Percentiles rank a stretch among this genome's conserved stretches.
These are phyloP conservation scores for Aspergillus sp. DNA, from an alignment of 2,329 filamentous ascomycete genomes.

Conservation along the genomic window DNA sequence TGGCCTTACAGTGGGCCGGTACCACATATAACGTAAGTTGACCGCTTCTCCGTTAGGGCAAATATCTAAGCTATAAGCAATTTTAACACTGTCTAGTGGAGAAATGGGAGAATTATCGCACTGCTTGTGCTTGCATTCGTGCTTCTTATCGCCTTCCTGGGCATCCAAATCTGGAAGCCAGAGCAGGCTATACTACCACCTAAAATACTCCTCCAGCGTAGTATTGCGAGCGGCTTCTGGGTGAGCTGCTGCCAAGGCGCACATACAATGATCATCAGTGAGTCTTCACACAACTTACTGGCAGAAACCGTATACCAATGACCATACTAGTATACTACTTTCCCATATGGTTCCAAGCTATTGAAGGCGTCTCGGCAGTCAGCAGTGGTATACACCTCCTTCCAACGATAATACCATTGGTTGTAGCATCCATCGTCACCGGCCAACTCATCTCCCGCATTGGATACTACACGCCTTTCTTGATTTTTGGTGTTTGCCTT, in stretches of 20 bases:
- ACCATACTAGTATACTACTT: slow-evolving; percentile 37
- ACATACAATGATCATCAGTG: background rate
- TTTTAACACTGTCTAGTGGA: slow-evolving; percentile 1
- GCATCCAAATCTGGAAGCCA: slow-evolving; percentile 40
- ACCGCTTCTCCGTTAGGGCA: no score
- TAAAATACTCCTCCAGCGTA: slow-evolving; percentile 51
- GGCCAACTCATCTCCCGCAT: slow-evolving; percentile 36
- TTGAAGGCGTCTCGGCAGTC: slow-evolving; percentile 45
- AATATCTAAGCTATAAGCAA: no score
- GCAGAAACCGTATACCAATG: background rate
- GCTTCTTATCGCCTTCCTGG: slow-evolving; percentile 4
- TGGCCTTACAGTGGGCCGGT: slow-evolving; percentile 20
- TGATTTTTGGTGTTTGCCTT: slow-evolving; percentile 38
- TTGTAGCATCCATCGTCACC: slow-evolving; percentile 36
- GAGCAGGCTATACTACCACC: slow-evolving; percentile 55
- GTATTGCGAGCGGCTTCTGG: slow-evolving; percentile 36
- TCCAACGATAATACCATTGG: slow-evolving; percentile 41
- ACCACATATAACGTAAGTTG: slow-evolving; percentile 5
- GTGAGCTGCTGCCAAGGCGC: slow-evolving; percentile 31
- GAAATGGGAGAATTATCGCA: slow-evolving; percentile 10
- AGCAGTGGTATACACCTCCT: slow-evolving; percentile 49
- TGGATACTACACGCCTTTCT: slow-evolving; percentile 46
- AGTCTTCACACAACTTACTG: background rate
- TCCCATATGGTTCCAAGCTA: slow-evolving; percentile 52
- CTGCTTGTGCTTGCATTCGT: slow-evolving; percentile 9